Evolutionary conservation across 2,329 filamentous ascomycete genomes (phyloP), one percentile per base, ranked within the genome.

Genomic region (Fulvia fulva): DNA sequence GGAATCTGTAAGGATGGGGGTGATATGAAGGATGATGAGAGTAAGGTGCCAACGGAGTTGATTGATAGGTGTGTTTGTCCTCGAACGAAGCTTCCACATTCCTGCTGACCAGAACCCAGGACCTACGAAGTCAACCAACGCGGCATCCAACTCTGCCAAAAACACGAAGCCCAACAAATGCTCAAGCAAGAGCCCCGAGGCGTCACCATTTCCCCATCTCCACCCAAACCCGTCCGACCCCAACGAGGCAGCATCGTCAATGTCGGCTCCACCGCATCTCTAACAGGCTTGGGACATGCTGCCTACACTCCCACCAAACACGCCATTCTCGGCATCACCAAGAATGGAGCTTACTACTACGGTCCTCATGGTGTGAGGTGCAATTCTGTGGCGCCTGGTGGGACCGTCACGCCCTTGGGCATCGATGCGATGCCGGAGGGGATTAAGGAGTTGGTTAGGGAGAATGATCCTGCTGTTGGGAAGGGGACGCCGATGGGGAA

Each of bases 191-290:
- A 28, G 1, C 49, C 49, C 5, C 21, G 55, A 30, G 21, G 19
- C 1, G 50, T 53, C 7, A 9, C 8, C 0, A 23, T 53, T 14
- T 21, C 3, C 8, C 55, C 56, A 9, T 68, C 87, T 6, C 81
- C 81, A 0, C 81, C 85, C 58, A 81, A 87, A 44, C 69, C 86
- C 16, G 78, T 78, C 44, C 72, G 80, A 54, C 77, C 78, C 1
- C 56, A 57, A 21, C 78, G 80, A 0, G 85, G 83, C 0, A 78
- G 74, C 43, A 85, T 88, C 56, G 80, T 88, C 22, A 58, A 57
- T 37, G 61, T 67, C 49, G 58, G 61, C 9, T 61, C 64, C 1
- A 45, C 53, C 1, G 41, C 55, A 9, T 45, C 49, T 7, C 26
- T 52, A 21, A 56, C 55, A 5, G 47, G 30, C 6, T 25, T 44